Percentiles rank a stretch among this genome's conserved stretches.
These are phyloP conservation scores for Globisporangium lucens DNA, from an alignment of 352 stramenopile species.

Conservation along the genomic window DNA sequence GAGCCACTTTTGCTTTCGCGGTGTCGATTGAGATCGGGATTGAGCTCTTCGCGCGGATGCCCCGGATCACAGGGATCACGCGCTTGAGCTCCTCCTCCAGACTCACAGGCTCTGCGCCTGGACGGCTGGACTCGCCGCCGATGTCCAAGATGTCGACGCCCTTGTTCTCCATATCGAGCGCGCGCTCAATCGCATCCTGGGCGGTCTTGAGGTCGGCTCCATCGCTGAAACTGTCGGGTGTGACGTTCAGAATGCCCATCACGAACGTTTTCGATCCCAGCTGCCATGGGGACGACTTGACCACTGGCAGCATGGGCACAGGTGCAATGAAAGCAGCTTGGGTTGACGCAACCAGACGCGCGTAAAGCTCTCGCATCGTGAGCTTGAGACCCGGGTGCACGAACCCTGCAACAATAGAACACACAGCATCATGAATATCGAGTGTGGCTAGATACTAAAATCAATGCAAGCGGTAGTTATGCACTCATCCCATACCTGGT, in stretches of 20 bases:
- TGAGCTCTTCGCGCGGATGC: conserved; percentile 67
- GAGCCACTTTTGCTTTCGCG: conserved; percentile 89
- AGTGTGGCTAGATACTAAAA: neutral
- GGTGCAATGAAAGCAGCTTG: conserved; percentile 33
- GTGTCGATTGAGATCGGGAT: conserved; percentile 98
- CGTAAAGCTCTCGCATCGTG: conserved; percentile 73
- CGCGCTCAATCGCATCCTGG: conserved; percentile 73
- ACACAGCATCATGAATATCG: neutral
- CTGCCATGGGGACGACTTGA: conserved; percentile 39
- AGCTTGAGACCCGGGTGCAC: conserved; percentile 74
- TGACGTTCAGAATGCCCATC: conserved; percentile 99
- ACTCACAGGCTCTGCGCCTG: conserved; percentile 87
- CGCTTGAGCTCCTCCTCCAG: conserved; percentile 90
- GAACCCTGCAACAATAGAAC: conserved; percentile 32
- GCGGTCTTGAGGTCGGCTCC: conserved; percentile 36
- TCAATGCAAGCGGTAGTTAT: neutral
- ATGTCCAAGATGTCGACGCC: conserved; percentile 97
- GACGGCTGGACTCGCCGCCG: conserved; percentile 98
- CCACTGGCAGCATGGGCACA: conserved; percentile 48
- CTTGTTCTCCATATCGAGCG: conserved; percentile 84
- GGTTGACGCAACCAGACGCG: conserved; percentile 23
- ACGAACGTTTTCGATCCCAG: conserved; percentile 81
- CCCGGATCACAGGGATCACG: conserved; percentile 92
- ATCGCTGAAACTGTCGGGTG: conserved; percentile 97
- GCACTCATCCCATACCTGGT: conserved; percentile 23